A percentile compares a stretch with the other conserved stretches of the same genome.
These are phyloP conservation scores for Aureobasidium sp. DNA, from an alignment of 2,329 filamentous ascomycete genomes.

Conservation along the genomic window DNA sequence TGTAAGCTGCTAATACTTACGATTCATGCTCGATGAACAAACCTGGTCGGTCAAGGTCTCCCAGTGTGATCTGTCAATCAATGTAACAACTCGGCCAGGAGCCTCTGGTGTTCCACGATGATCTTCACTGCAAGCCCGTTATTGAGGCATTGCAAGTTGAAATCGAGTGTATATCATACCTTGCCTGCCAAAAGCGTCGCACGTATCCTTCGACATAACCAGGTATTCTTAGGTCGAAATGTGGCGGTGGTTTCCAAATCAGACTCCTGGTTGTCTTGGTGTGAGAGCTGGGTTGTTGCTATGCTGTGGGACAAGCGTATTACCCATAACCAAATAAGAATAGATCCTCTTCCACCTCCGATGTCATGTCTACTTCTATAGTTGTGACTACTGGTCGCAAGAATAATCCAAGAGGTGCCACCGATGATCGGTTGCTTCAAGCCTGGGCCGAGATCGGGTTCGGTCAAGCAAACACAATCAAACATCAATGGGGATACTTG, in stretches of 20 bases:
- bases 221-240: constrained; percentile 78
- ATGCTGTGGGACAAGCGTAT: constrained; percentile 10
- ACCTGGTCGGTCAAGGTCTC: constrained; percentile 62
- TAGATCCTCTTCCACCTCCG: constrained; percentile 47
- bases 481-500: too few species aligned
- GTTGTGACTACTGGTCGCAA: too few species aligned
- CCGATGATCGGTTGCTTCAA: not conserved
- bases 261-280: constrained; percentile 65
- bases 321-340: constrained; percentile 98
- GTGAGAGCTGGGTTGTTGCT: too few species aligned
- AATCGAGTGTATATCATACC: constrained; percentile 24
- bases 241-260: constrained; percentile 96
- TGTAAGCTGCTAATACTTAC: too few species aligned
- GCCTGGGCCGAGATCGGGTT: too few species aligned
- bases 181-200: constrained; percentile 81
- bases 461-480: constrained; percentile 9
- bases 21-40: too few species aligned
- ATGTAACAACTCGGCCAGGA: constrained; percentile 85
- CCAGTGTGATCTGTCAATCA: constrained; percentile 83
- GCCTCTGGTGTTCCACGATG: constrained; percentile 84
- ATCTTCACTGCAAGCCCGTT: constrained; percentile 61
- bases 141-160: not conserved
- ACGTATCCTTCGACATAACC: constrained; percentile 94
- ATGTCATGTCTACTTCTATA: not conserved
- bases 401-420: too few species aligned